Percentiles rank a stretch among this genome's conserved stretches.
Conservation (phyloP, 2,329 filamentous ascomycete genomes). For the Botrytis galanthina region DNA sequence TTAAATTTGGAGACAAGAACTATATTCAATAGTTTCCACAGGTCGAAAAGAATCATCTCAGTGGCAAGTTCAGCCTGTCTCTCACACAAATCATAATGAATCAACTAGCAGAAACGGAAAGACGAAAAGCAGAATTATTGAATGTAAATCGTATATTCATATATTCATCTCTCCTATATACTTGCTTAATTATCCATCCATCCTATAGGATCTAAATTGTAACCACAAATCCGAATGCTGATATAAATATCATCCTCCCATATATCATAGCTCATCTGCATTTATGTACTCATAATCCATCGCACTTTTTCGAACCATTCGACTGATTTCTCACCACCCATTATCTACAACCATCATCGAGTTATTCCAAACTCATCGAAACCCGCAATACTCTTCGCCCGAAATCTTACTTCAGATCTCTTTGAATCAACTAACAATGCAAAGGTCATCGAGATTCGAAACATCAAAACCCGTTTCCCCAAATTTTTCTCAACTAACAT, state of each 20-base stretch:
- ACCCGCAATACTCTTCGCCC: not conserved
- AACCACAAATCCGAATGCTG: not conserved
- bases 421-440: not conserved
- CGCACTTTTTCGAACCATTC: no score
- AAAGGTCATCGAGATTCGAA: not conserved
- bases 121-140: not conserved
- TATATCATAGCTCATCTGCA: constrained; percentile 1
- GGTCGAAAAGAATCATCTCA: not conserved
- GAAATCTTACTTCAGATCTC: no score
- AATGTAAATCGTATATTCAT: not conserved
- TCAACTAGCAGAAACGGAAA: not conserved
- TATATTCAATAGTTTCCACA: not conserved
- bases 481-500: not conserved
- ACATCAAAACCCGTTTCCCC: no score
- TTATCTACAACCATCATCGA: not conserved
- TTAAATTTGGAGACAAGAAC: not conserved
- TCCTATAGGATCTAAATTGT: not conserved
- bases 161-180: not conserved
- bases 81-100: not conserved
- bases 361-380: not conserved
- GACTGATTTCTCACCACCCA: not conserved
- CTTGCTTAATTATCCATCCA: no score
- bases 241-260: constrained; percentile 6
- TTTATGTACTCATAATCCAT: not conserved
- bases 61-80: not conserved